These are phyloP conservation scores for Pestalotiopsis sp. DNA, from an alignment of 2,329 filamentous ascomycete genomes.

Conservation along the genomic window DNA sequence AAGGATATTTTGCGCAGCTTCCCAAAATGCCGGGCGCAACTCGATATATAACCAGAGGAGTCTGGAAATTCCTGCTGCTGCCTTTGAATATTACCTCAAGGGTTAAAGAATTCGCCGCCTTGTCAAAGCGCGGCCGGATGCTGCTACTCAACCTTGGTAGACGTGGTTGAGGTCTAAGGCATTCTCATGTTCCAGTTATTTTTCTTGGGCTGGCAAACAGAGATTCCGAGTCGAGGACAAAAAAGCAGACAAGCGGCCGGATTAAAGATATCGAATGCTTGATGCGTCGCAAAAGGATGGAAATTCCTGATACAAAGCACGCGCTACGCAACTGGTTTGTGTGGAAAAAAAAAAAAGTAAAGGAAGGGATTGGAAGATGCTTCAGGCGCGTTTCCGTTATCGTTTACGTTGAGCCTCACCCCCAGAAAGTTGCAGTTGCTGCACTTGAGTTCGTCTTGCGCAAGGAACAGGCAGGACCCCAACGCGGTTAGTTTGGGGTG, in stretches of 20 bases:
- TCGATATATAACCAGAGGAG: neutral
- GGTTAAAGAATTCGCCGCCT: neutral
- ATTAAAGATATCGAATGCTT: neutral
- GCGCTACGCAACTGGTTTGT: neutral
- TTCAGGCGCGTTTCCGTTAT: neutral
- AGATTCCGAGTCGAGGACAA: neutral
- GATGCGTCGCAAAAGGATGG: neutral
- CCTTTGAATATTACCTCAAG: neutral
- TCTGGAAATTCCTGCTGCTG: neutral
- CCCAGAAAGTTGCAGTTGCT: neutral
- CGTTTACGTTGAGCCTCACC: slow-evolving; percentile 9
- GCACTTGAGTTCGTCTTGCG: neutral
- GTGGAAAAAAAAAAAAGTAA: neutral
- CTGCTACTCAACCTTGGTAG: neutral
- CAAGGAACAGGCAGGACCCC: neutral
- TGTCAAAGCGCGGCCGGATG: neutral
- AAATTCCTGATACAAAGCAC: neutral
- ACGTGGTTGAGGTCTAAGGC: neutral
- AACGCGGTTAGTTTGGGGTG: neutral
- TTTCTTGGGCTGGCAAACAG: neutral
- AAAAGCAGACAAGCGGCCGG: neutral
- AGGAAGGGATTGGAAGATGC: neutral
- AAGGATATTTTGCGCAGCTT: neutral
- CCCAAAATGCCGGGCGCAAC: neutral
- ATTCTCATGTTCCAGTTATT: neutral